Evolutionary conservation across 2,329 filamentous ascomycete species (phyloP).

Genomic region (Sporothrix schenckii): DNA sequence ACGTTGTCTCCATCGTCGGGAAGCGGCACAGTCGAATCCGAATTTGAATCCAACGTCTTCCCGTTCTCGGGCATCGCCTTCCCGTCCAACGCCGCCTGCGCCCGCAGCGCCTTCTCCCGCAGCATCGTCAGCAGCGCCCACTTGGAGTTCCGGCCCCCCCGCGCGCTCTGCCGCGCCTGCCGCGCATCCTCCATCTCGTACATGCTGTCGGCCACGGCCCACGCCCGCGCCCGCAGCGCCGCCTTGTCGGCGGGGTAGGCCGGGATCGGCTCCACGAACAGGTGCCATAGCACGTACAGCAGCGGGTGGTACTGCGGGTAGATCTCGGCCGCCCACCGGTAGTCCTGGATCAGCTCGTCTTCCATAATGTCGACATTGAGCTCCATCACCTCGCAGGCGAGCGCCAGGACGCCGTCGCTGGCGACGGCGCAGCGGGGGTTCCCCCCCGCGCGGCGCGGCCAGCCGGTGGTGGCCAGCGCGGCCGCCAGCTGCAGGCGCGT

Average conservation of each 20-base stretch:
- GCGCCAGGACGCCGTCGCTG: constrained; percentile 38
- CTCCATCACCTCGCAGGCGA: constrained; percentile 45
- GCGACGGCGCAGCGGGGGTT: constrained; percentile 24
- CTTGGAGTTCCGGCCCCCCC: constrained; percentile 37
- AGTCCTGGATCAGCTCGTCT: constrained; percentile 47
- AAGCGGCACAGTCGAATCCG: too few relatives aligned
- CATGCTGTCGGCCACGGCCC: constrained; percentile 40
- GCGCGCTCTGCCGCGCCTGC: constrained; percentile 29
- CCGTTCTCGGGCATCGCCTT: not conserved
- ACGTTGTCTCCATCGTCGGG: not conserved
- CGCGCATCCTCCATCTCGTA: constrained; percentile 34
- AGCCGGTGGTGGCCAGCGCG: not conserved
- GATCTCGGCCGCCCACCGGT: constrained; percentile 46
- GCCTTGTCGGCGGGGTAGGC: constrained; percentile 40
- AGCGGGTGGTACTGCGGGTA: constrained; percentile 51
- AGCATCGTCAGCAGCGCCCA: constrained; percentile 42
- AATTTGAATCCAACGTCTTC: too few relatives aligned
- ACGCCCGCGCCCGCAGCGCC: constrained; percentile 41
- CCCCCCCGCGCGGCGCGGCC: not conserved
- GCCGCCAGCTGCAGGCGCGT: constrained; percentile 37
- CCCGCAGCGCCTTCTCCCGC: constrained; percentile 40
- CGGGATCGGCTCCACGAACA: constrained; percentile 46
- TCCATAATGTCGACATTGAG: constrained; percentile 39
- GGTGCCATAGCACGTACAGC: constrained; percentile 50
- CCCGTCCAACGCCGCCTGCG: constrained; percentile 34